Evolutionary conservation across 805 yeast genomes (phyloP), one percentile per base, ranked within the genome.

Genomic region (Teunomyces panamensis): DNA sequence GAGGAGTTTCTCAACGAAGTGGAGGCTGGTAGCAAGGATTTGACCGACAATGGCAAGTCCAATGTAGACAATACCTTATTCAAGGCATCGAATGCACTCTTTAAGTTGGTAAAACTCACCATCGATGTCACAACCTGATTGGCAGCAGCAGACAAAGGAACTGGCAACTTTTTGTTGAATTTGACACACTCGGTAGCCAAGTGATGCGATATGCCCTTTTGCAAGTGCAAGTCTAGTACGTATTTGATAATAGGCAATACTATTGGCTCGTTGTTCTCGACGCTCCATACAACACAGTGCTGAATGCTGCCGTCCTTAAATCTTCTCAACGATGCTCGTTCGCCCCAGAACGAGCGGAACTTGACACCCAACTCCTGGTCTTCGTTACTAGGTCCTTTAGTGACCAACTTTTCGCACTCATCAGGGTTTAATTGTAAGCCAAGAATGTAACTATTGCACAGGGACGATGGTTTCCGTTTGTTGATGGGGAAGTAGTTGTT

Each of bases 281-380:
- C 71, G 4, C 79, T 69, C 98, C 98, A 94, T 28, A 90, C 85
- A 47, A 94, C 95, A 63, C 96, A 87, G 67, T 94, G 95, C 52
- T 82, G 84, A 50, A 94, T 90, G 3, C 85, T 75, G 33, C 97
- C 97, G 67, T 94, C 96, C 60, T 88, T 90, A 71, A 92, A 94
- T 63, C 94, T 81, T 73, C 99, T 82, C 47, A 94, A 74, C 10
- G 94, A 88, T 0, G 96, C 83, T 54, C 81, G 85, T 8, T 78
- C 60, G 9, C 97, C 97, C 99, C 99, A 94, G 61, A 94, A 91
- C 5, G 80, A 69, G 55, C 87, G 80, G 71, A 94, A 94, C 46
- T 77, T 74, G 5, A 78, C 70, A 11, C 76, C 82, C 36, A 71
- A 69, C 29, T 81, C 86, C 34, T 79, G 75, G 34, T 79, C 79